Conservation (phyloP, 2,329 filamentous ascomycete species). For the Botryotinia narcissicola region DNA sequence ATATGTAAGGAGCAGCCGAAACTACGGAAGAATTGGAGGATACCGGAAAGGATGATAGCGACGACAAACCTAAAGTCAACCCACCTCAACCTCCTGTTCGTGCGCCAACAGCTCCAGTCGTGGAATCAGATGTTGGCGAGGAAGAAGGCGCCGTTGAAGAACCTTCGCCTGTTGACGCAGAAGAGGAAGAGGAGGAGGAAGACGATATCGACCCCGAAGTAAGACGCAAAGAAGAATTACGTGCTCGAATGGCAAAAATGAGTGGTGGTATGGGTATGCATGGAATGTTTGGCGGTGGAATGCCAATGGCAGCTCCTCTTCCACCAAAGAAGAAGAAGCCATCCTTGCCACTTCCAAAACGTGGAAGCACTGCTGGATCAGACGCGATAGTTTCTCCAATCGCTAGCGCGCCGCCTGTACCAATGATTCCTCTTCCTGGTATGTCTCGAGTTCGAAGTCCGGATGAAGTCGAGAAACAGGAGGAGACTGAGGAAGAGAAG, state of each 20-base stretch:
- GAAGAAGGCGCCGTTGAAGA: slow-evolving; percentile 47
- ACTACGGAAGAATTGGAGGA: slow-evolving; percentile 60
- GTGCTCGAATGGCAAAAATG: slow-evolving; percentile 97
- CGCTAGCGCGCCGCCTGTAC: slow-evolving; percentile 53
- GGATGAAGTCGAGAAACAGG: slow-evolving; percentile 41
- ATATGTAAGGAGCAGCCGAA: slow-evolving; percentile 63
- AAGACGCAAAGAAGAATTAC: slow-evolving; percentile 79
- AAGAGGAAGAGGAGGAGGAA: slow-evolving; percentile 68
- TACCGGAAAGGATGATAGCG: slow-evolving; percentile 72
- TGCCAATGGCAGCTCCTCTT: slow-evolving; percentile 56
- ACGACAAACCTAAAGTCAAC: slow-evolving; percentile 49
- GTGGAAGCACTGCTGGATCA: slow-evolving; percentile 42
- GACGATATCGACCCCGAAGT: slow-evolving; percentile 87
- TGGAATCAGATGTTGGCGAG: slow-evolving; percentile 45
- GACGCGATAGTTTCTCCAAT: slow-evolving; percentile 46
- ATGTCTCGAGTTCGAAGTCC: slow-evolving; percentile 59
- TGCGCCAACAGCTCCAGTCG: slow-evolving; percentile 43
- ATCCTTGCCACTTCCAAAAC: slow-evolving; percentile 43
- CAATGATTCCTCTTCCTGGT: slow-evolving; percentile 68
- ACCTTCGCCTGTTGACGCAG: slow-evolving; percentile 44
- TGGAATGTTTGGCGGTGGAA: slow-evolving; percentile 80
- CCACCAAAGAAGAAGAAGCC: slow-evolving; percentile 58
- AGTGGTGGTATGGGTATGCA: slow-evolving; percentile 96
- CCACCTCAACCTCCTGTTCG: slow-evolving; percentile 39
- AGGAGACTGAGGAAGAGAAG: slow-evolving; percentile 46